Percentiles rank a stretch among this genome's conserved stretches.
phyloP scores from a whole-genome alignment of 2,329 filamentous ascomycete genomes.

The Thermothelomyces thermophilus region DNA sequence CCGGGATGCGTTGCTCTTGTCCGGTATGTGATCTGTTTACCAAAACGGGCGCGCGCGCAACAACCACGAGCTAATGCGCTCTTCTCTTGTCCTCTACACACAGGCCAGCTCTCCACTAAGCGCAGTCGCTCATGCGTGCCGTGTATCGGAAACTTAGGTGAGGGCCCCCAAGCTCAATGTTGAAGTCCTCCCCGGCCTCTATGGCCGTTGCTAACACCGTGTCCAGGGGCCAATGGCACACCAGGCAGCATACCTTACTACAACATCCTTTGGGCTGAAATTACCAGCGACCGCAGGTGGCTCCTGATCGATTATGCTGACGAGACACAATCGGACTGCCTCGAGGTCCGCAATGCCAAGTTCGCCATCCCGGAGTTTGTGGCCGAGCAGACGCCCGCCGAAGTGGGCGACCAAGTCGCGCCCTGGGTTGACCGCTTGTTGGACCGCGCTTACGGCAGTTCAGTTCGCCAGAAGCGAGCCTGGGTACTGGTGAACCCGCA shows the following conservation, averaged over 20 bases:
- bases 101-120: slow-evolving; percentile 17
- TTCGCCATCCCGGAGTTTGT: slow-evolving; percentile 16
- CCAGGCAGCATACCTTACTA: slow-evolving; percentile 60
- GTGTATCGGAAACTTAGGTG: slow-evolving; percentile 15
- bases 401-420: slow-evolving; percentile 5
- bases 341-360: slow-evolving; percentile 19
- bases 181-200: background rate
- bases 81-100: background rate
- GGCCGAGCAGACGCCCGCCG: slow-evolving; percentile 3
- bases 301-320: slow-evolving; percentile 23
- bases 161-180: background rate
- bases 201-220: background rate
- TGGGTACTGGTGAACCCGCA: slow-evolving; percentile 90
- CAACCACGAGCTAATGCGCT: background rate
- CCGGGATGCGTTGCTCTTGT: slow-evolving; percentile 18
- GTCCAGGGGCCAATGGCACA: slow-evolving; percentile 13
- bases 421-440: slow-evolving; percentile 61
- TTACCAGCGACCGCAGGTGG: slow-evolving; percentile 17
- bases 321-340: slow-evolving; percentile 10
- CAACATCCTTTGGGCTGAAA: slow-evolving; percentile 70
- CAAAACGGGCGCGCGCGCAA: background rate
- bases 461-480: slow-evolving; percentile 64
- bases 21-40: slow-evolving; percentile 13
- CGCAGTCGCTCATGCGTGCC: slow-evolving; percentile 17
- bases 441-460: slow-evolving; percentile 58